Conservation (phyloP, 805 yeast genomes). For the Spathaspora passalidarum region DNA sequence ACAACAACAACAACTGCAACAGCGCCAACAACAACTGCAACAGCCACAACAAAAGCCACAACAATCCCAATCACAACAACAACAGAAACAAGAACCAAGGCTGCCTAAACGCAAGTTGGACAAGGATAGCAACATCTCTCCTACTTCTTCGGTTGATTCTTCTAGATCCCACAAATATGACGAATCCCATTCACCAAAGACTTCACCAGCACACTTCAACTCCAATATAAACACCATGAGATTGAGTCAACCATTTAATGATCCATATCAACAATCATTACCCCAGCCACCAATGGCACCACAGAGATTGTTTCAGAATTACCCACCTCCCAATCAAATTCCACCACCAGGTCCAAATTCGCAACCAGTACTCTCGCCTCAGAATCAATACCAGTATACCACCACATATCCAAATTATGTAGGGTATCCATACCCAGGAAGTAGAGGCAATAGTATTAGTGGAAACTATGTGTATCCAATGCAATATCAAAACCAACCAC, state of each 20-base stretch:
- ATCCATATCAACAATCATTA: slow-evolving; percentile 9
- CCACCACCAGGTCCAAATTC: neutral
- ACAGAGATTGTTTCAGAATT: slow-evolving; percentile 13
- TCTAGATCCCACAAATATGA: slow-evolving; percentile 28
- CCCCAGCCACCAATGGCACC: slow-evolving; percentile 11
- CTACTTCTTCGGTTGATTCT: slow-evolving; percentile 36
- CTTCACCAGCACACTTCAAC: slow-evolving; percentile 25
- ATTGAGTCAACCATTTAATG: slow-evolving; percentile 3
- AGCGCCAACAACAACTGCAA: slow-evolving; percentile 4
- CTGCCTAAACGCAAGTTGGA: neutral
- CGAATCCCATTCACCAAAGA: slow-evolving; percentile 39
- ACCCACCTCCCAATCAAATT: slow-evolving; percentile 7
- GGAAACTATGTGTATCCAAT: slow-evolving; percentile 3
- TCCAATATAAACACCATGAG: slow-evolving; percentile 7
- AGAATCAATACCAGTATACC: slow-evolving; percentile 12
- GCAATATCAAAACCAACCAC: slow-evolving; percentile 10
- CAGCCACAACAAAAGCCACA: slow-evolving; percentile 2
- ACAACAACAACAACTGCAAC: slow-evolving; percentile 1
- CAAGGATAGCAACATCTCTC: slow-evolving; percentile 23
- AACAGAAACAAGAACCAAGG: neutral
- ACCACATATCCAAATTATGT: slow-evolving; percentile 2
- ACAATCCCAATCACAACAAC: slow-evolving; percentile 4
- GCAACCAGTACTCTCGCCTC: slow-evolving; percentile 1
- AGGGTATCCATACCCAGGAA: neutral
- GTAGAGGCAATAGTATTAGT: neutral